phyloP scores from a whole-genome alignment of 176 grass and related monocot genomes.

The Bolboschoenus planiculmis region DNA sequence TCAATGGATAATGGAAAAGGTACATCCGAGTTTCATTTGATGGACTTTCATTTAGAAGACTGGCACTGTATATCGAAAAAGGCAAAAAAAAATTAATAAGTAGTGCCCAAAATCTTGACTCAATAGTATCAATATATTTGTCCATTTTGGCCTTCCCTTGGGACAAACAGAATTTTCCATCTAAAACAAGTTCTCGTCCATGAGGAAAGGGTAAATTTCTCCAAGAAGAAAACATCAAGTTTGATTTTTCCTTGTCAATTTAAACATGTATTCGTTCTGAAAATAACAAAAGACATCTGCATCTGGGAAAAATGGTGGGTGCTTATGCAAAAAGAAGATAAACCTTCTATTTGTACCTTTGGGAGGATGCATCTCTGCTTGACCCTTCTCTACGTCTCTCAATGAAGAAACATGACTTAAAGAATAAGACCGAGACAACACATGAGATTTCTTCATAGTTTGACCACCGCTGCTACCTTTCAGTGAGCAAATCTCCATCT shows the following conservation, averaged over 20 bases:
- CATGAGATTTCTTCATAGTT: slow-evolving; percentile 32
- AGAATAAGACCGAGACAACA: slow-evolving; percentile 53
- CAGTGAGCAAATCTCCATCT: not conserved
- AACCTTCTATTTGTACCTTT: slow-evolving; percentile 41
- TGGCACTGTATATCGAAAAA: not conserved
- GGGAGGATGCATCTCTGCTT: slow-evolving; percentile 54
- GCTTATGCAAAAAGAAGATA: slow-evolving; percentile 1
- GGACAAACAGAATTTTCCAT: not conserved
- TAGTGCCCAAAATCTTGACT: not conserved
- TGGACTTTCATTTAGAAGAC: not conserved
- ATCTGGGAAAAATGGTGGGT: not conserved
- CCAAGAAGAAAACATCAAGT: not conserved
- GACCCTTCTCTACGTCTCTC: slow-evolving; percentile 35
- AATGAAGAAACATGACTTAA: slow-evolving; percentile 19
- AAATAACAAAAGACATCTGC: not conserved
- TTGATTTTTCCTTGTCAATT: not conserved
- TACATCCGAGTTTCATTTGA: not conserved
- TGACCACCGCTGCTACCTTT: slow-evolving; percentile 21
- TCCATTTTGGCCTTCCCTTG: not conserved
- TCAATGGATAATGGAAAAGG: not conserved
- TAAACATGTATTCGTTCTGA: not conserved
- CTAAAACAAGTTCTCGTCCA: not conserved
- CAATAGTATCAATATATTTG: not conserved
- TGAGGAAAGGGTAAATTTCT: not conserved
- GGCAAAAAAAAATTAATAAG: not conserved